These are phyloP conservation scores for Cryptococcus sp. DNA, from an alignment of 1,284 basidiomycete species.

Conservation along the genomic window DNA sequence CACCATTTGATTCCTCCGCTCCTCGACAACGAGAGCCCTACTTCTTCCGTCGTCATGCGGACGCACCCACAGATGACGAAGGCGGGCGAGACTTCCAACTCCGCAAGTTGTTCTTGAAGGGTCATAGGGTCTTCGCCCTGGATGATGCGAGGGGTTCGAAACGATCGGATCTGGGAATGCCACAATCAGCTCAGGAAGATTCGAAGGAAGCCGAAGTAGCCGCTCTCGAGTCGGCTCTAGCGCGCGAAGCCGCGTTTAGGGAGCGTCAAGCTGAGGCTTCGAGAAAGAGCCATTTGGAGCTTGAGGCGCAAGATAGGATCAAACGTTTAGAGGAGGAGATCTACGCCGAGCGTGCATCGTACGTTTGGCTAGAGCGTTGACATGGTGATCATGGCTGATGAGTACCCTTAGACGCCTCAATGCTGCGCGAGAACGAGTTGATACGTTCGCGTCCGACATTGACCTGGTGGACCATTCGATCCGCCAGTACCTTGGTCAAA, in stretches of 20 bases:
- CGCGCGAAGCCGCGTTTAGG: slow-evolving; percentile 27
- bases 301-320: slow-evolving; percentile 22
- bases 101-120: slow-evolving; percentile 36
- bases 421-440: slow-evolving; percentile 17
- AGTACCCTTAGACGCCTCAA: slow-evolving; percentile 6
- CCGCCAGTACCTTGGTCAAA: slow-evolving; percentile 31
- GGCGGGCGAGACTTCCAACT: slow-evolving; percentile 24
- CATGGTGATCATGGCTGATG: not conserved
- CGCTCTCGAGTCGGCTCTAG: slow-evolving; percentile 21
- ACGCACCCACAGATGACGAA: slow-evolving; percentile 25
- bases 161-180: not conserved
- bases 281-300: slow-evolving; percentile 19
- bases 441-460: slow-evolving; percentile 17
- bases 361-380: not conserved
- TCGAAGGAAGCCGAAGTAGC: slow-evolving; percentile 20
- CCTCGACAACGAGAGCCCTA: slow-evolving; percentile 16
- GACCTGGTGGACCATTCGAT: slow-evolving; percentile 28
- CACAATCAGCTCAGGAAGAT: slow-evolving; percentile 8
- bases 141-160: not conserved
- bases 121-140: slow-evolving; percentile 14
- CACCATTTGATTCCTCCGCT: slow-evolving; percentile 2
- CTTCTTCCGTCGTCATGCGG: slow-evolving; percentile 14
- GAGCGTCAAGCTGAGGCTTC: slow-evolving; percentile 21
- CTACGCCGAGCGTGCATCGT: slow-evolving; percentile 30
- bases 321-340: slow-evolving; percentile 27